Base-by-base conservation (phyloP, 176 grass and related monocot species). In the Raddia distichophylla region DNA sequence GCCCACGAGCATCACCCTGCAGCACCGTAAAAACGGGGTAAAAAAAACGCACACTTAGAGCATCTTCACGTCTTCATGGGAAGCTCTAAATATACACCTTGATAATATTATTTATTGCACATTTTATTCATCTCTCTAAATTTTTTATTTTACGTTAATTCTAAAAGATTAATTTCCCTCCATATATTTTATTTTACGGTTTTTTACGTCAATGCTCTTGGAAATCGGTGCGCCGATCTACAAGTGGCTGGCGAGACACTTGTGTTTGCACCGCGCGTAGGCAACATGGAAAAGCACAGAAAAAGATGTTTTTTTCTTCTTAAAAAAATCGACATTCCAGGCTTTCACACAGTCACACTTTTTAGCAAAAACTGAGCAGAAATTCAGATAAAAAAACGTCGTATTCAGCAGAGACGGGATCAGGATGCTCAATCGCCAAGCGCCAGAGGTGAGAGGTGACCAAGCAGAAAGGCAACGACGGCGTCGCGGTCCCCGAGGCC, bases 1-100 rank as follows among this genome's bases (percentile, higher is more conserved):
- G 12, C 95, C 95, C 78, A 93, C 95, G 18, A 98, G 90, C 95
- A 98, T 93, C 75, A 98, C 92, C 59, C 94, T 97, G 85, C 67
- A 67, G 17, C 54, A 70, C 48, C 32, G 71, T 18, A 50, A 80
- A 69, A 80, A 69, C 9, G 3, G 17, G 55, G 35, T n/a, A 13
- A 12, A 74, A 63, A 68, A 32, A 3, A 44, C n/a, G n/a, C 40
- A 20, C 27, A 27, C 27, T 27, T 27, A 27, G 27, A 27, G 27
- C 27, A 1, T 27, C 27, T 27, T 27, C 27, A 27, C 27, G 27
- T 1, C 27, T 27, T 27, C n/a, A n/a, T n/a, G n/a, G n/a, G n/a
- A n/a, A n/a, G n/a, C n/a, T n/a, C n/a, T n/a, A n/a, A n/a, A n/a
- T n/a, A n/a, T n/a, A n/a, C n/a, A n/a, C n/a, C n/a, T n/a, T n/a